Percentiles rank a stretch among this genome's conserved stretches.
These are phyloP conservation scores for Ophiostoma sp. DNA, from an alignment of 2,329 filamentous ascomycete genomes.

Conservation along the genomic window DNA sequence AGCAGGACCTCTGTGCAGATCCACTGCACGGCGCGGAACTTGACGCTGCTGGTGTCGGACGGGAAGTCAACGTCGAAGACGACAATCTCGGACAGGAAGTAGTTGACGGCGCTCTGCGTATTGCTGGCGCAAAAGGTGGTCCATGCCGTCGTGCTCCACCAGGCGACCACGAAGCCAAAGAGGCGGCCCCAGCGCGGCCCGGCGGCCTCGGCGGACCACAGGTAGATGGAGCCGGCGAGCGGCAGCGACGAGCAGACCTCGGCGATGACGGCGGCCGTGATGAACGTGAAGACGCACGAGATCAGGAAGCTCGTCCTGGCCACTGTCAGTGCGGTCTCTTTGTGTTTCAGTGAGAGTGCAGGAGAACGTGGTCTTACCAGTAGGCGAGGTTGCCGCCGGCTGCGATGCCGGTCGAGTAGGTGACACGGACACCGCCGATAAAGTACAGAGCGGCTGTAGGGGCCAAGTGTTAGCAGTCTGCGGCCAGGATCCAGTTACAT, in stretches of 20 bases:
- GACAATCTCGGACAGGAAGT: constrained; percentile 21
- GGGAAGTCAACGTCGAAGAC: constrained; percentile 23
- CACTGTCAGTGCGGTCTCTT: background rate
- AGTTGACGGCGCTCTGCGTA: constrained; percentile 23
- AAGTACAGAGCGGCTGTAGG: constrained; percentile 23
- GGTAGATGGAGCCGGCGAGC: constrained; percentile 40
- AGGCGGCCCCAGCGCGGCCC: constrained; percentile 50
- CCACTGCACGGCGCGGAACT: constrained; percentile 24
- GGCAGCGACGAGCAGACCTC: constrained; percentile 25
- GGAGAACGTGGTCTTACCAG: constrained; percentile 11
- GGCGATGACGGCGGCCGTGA: constrained; percentile 22
- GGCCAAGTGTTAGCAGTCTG: background rate
- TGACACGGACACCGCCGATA: constrained; percentile 24
- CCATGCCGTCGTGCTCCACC: constrained; percentile 25
- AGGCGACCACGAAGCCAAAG: constrained; percentile 37
- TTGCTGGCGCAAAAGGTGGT: constrained; percentile 26
- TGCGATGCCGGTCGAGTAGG: constrained; percentile 22
- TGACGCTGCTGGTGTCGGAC: constrained; percentile 16
- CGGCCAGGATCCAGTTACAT: background rate
- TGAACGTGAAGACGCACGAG: constrained; percentile 20
- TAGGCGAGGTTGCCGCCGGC: constrained; percentile 24
- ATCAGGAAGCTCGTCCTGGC: constrained; percentile 17
- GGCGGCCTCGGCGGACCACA: constrained; percentile 55
- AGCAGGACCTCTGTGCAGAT: constrained; percentile 24
- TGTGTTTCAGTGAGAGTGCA: background rate